Base-by-base conservation (phyloP, 352 stramenopile species). In the Thalassiosira ordinaria region DNA sequence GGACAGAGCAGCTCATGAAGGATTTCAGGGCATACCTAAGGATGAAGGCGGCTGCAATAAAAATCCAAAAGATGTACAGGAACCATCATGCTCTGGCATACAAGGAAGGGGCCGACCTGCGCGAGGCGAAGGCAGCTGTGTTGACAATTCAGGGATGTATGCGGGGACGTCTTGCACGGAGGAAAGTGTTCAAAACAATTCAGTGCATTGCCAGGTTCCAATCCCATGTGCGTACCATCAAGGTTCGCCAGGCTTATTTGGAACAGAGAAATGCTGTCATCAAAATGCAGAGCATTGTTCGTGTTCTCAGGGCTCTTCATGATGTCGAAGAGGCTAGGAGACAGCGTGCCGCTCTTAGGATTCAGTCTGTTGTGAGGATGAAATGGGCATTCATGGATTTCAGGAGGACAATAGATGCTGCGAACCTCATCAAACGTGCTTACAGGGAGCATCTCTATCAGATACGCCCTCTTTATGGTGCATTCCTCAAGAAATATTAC, bases 401-500 rank as follows among this genome's bases (percentile, higher is more conserved):
- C 64, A 64, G 41, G n/a, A 20, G 27, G 33, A 67, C 77, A 16
- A 31, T 57, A 22, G 29, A 55, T 14, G 73, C 80, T 26, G 68
- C 74, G 4, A 79, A 47, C 61, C 44, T 72, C 7, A 87, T 87
- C 35, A 87, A 87, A 41, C 37, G 67, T 60, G 63, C 73, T 24
- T 87, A 87, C 41, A 74, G 80, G 6, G 29, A 78, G 27, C 74
- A 87, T 55, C 80, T 83, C 22, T 87, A 87, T 52, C 74, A 69
- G 52, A 52, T 73, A 11, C 56, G 59, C 26, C 16, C 57, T 14
- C 22, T 87, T 35, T 87, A 81, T 64, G 80, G 80, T 3, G 84
- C 80, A 37, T 87, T 87, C 41, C 49, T 84, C 14, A 87, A 81
- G 53, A 44, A 70, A 27, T 87, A 87, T 63, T 87, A 87, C 24